Evolutionary conservation across 106 monocot genomes (phyloP), one percentile per base, ranked within the genome.

Genomic region (Agapanthus africanus): DNA sequence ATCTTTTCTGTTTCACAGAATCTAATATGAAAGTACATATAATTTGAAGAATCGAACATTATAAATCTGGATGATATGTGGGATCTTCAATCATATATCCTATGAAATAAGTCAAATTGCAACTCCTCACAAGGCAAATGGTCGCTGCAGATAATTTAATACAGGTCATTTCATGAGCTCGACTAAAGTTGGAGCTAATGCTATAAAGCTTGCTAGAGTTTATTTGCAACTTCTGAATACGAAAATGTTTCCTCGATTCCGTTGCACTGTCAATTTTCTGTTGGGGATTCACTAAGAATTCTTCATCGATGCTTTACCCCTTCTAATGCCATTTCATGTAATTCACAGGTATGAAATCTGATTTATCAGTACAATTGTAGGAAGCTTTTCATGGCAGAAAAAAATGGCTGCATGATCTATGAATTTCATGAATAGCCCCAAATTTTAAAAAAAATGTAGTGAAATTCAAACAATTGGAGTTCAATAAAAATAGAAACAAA

Each of bases 401-500:
- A 14, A 8, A 1, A 36, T n/a, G 1, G 19, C 18, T 28, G 63
- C 15, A 36, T 21, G 37, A 21, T n/a, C n/a, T 21, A 37, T 36
- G 3, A 63, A 28, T n/a, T 34, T 37, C 25, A 16, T 37, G 21
- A 23, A 37, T 19, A 7, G 7, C 15, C 63, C 1, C 16, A n/a
- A 63, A 14, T 34, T 44, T 11, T 44, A 44, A 23, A 31, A 7
- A 11, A 1, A 47, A 44, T 26, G 11, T 32, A 0, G 36, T 1
- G 16, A 27, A 61, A 30, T 26, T 11, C 18, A 19, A 37, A 25
- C 23, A 52, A 54, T 18, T 7, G 14, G 3, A n/a, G 31, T 19
- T 1, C 19, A 27, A 16, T 37, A 49, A 37, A 51, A 66, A 39
- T 66, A 33, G 10, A 31, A n/a, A 68, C 39, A 74, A 33, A 61